Base-by-base conservation (phyloP, 2,329 filamentous ascomycete genomes). In the Fusarium phyllophilum region DNA sequence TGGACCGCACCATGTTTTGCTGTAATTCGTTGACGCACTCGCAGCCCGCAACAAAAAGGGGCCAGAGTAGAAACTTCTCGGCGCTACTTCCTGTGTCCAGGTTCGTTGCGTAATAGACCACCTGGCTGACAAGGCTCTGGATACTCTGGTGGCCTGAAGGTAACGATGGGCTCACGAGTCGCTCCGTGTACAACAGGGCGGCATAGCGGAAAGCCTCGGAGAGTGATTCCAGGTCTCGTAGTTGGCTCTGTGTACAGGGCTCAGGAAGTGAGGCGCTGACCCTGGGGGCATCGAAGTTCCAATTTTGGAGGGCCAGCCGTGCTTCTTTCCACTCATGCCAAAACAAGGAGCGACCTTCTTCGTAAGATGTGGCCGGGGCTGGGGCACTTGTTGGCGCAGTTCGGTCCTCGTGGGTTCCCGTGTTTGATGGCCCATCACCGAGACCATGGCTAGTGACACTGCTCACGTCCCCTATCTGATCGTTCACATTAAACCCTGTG, bases 51-150 rank as follows among this genome's bases (percentile, higher is more conserved):
- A 98, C 92, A 81, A 98, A 97, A 7, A 98, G 88, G 6, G 96
- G 95, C 96, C 95, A 98, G 14, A 98, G 89, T 15, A 98, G 85
- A 81, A 97, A 97, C 79, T 97, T 97, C 82, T 97, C 93, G 42
- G 92, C 91, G 54, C 87, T 89, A 77, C 89, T 91, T 45, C 89
- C 92, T 7, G 91, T 88, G 70, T 94, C 91, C 42, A 98, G 90
- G 60, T 91, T 92, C 12, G 91, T 92, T 64, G 96, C 93, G 83
- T 97, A 96, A 82, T 91, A 93, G 45, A 98, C 89, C 2, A 95
- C 93, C 74, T 94, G 91, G 78, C 91, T 91, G 62, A 97, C 95
- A 26, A 97, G 88, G 74, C 91, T 92, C 81, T 97, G 94, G 83
- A 97, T 95, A 79, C 92, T 93, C 76, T 90, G 89, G 78, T 95